phyloP scores from a whole-genome alignment of 2,329 filamentous ascomycete genomes.

The Colletotrichum sp. region DNA sequence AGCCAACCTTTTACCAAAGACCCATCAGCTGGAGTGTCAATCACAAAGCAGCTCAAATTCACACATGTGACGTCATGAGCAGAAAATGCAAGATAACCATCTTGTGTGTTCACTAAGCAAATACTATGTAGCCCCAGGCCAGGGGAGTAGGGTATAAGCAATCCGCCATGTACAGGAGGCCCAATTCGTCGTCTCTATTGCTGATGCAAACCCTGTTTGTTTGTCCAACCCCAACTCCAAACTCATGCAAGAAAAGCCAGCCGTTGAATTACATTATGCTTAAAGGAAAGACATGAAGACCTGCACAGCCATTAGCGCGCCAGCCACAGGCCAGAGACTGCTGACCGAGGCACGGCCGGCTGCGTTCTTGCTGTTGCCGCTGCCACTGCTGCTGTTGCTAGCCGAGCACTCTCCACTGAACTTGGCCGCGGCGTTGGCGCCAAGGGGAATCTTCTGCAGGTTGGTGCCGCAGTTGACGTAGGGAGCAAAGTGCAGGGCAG shows the following conservation, averaged over 20 bases:
- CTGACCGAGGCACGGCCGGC: slow-evolving; percentile 5
- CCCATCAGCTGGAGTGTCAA: accelerated
- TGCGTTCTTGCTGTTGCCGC: background rate
- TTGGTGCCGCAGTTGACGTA: slow-evolving; percentile 29
- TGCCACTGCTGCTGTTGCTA: background rate
- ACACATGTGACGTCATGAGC: background rate
- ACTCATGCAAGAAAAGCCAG: background rate
- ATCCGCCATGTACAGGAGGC: background rate
- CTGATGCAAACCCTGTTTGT: background rate
- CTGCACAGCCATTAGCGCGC: slow-evolving; percentile 3
- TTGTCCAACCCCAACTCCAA: slow-evolving; percentile 7
- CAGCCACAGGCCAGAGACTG: background rate
- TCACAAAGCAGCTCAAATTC: background rate
- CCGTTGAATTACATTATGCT: slow-evolving; percentile 7
- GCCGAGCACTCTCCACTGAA: slow-evolving; percentile 26
- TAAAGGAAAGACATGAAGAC: slow-evolving; percentile 9
- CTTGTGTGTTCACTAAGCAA: background rate
- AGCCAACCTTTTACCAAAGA: background rate
- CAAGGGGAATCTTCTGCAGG: slow-evolving; percentile 26
- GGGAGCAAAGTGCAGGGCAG: slow-evolving; percentile 28
- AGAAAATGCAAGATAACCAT: background rate
- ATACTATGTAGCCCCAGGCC: slow-evolving; percentile 8
- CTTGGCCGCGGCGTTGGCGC: slow-evolving; percentile 21
- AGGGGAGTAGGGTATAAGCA: slow-evolving; percentile 17
- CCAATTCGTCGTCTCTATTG: background rate